These are phyloP conservation scores for Drechslera avenae DNA, from an alignment of 2,329 filamentous ascomycete genomes.

Conservation along the genomic window DNA sequence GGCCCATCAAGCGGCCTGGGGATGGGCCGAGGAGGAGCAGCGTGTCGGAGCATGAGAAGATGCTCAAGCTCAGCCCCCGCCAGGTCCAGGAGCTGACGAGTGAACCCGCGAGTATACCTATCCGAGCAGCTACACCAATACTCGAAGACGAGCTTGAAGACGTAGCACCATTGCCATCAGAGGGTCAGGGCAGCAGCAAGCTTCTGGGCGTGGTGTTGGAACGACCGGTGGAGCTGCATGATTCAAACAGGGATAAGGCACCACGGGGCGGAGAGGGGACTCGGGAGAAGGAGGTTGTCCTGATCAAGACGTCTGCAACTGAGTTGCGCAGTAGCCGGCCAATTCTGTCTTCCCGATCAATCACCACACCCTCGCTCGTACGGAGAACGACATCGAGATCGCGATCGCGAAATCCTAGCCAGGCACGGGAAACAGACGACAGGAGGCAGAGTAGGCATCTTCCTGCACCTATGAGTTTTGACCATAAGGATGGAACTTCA, in stretches of 20 bases:
- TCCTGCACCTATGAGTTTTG: constrained; percentile 43
- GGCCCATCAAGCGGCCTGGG: constrained; percentile 44
- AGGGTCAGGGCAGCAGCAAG: constrained; percentile 22
- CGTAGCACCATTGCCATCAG: constrained; percentile 22
- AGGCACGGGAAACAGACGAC: constrained; percentile 30
- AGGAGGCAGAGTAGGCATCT: constrained; percentile 26
- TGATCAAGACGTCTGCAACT: constrained; percentile 34
- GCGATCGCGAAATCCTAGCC: constrained; percentile 22
- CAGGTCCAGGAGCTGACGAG: constrained; percentile 61
- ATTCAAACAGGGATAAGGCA: constrained; percentile 1
- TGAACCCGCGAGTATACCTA: constrained; percentile 60
- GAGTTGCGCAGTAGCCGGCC: constrained; percentile 40
- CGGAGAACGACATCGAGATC: constrained; percentile 46
- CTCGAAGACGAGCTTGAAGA: constrained; percentile 41
- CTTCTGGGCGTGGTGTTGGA: constrained; percentile 31
- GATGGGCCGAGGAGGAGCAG: constrained; percentile 44
- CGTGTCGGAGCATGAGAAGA: constrained; percentile 47
- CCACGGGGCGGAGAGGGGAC: constrained; percentile 16
- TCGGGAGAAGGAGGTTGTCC: constrained; percentile 37
- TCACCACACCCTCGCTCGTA: constrained; percentile 46
- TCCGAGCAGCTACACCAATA: constrained; percentile 51
- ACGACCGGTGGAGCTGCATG: constrained; percentile 18
- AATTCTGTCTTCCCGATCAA: constrained; percentile 39
- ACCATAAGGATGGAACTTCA: constrained; percentile 34
- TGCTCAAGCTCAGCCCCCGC: constrained; percentile 59